Percentiles rank a stretch among this genome's conserved stretches.
phyloP scores from a whole-genome alignment of 2,329 filamentous ascomycete species.

The Claviceps spartinae region DNA sequence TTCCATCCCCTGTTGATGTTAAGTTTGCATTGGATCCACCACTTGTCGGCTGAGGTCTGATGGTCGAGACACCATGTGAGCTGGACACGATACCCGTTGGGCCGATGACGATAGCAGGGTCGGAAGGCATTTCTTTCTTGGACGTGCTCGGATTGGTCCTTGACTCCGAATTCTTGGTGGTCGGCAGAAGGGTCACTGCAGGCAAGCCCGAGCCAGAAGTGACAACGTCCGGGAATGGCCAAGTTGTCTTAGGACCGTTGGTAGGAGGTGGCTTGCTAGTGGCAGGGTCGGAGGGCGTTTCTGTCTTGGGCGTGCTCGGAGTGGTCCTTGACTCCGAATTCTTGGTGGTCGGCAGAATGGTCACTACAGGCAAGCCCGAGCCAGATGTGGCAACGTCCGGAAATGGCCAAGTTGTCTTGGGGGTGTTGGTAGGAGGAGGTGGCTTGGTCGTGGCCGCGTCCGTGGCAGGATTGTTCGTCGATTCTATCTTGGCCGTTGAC shows the following conservation, averaged over 20 bases:
- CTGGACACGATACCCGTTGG: conserved; percentile 14
- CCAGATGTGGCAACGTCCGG: not conserved
- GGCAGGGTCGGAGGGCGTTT: conserved; percentile 4
- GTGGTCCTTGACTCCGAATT: not conserved
- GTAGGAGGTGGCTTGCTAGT: conserved; percentile 8
- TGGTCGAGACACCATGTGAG: not conserved
- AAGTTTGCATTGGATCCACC: not conserved
- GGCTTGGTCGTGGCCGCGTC: conserved; percentile 10
- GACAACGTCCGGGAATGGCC: not conserved
- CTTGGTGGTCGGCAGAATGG: not conserved
- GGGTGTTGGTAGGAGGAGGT: not conserved
- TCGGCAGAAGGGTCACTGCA: not conserved
- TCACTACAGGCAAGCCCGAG: not conserved
- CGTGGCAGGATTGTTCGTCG: conserved; percentile 13
- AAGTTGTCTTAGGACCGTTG: not conserved
- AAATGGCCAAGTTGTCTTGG: not conserved
- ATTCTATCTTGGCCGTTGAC: conserved; percentile 8
- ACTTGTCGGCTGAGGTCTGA: not conserved
- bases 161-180: not conserved
- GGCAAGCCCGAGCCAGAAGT: not conserved
- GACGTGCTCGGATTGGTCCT: not conserved
- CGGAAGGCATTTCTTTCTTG: not conserved
- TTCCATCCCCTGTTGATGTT: not conserved
- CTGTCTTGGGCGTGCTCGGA: not conserved
- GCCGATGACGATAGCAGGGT: conserved; percentile 13